These are phyloP conservation scores for Rauvolfia tetraphylla DNA, from an alignment of 257 asterid species.

Conservation along the genomic window DNA sequence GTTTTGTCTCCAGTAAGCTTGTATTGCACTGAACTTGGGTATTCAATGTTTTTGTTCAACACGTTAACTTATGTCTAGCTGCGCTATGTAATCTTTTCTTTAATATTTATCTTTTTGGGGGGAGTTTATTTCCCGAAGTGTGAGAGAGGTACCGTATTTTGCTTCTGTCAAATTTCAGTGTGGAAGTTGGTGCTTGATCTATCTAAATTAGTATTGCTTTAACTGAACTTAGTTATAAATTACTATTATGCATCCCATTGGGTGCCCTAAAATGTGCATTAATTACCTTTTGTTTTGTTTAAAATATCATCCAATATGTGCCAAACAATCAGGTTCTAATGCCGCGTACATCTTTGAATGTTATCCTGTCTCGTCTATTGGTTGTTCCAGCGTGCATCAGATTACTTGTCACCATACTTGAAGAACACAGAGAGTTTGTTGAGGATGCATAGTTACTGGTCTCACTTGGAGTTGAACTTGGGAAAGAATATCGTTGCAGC, in stretches of 20 bases:
- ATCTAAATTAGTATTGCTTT: background rate
- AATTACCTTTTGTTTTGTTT: background rate
- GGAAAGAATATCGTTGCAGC: conserved; percentile 82
- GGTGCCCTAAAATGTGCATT: background rate
- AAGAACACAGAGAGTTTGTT: conserved; percentile 59
- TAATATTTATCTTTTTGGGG: background rate
- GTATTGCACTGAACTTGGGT: background rate
- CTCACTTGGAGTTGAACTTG: conserved; percentile 63
- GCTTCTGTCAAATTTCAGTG: no score
- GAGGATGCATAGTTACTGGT: conserved; percentile 73
- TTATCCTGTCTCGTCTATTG: conserved; percentile 12
- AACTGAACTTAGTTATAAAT: background rate
- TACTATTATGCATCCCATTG: background rate
- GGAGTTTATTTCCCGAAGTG: background rate
- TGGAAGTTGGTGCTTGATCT: background rate
- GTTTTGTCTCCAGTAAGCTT: no score
- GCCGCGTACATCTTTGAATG: background rate
- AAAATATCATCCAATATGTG: background rate
- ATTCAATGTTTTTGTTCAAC: background rate
- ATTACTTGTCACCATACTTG: conserved; percentile 69
- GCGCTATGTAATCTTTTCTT: background rate
- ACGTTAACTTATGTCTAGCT: background rate
- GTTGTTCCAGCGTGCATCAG: conserved; percentile 73
- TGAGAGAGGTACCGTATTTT: background rate
- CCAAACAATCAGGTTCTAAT: background rate